Base-by-base conservation (phyloP, 1,139 yeast species). In the Candida tetrigidarum region DNA sequence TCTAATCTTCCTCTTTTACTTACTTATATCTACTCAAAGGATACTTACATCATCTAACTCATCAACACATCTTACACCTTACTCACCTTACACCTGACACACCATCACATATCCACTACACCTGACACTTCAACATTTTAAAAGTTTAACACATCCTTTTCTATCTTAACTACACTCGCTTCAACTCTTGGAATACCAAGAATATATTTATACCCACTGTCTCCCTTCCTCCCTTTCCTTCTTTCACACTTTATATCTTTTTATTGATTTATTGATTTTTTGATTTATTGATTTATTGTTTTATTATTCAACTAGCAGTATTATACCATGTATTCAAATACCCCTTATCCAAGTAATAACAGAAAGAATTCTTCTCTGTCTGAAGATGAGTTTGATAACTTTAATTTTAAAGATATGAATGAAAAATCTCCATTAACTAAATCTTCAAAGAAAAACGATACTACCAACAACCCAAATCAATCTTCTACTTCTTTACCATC, bases 401-500 rank as follows among this genome's bases (percentile, higher is more conserved):
- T 28, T 27, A 28, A 28, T 20, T 20, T 20, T 11, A 37, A 10
- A 28, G 27, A 37, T 16, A 18, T 37, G 19, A 37, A 37, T 16
- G 40, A 37, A 29, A 19, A 11, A 4, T 37, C 40, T 3, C 35
- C 40, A 9, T 37, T 37, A 20, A 37, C 40, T 4, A 28, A 29
- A 28, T 27, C 40, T 15, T 12, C 35, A 1, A 37, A 19, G 25
- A 37, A 28, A 20, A 29, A 19, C 14, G 14, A 19, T 7, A n/a
- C 4, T 14, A 28, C 20, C 25, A 20, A n/a, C 14, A 37, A 12
- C 6, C 20, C 4, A n/a, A 28, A 37, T 16, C 19, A 28, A 5
- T 41, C 46, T 12, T 38, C 36, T 6, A 12, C 45, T 4, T 34
- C 45, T 5, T 30, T 42, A 28, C 43, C 41, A 11, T 36, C 41